A percentile compares a stretch with the other conserved stretches of the same genome.
These are phyloP conservation scores for Nematodospora valgi DNA, from an alignment of 805 yeast genomes.

Conservation along the genomic window DNA sequence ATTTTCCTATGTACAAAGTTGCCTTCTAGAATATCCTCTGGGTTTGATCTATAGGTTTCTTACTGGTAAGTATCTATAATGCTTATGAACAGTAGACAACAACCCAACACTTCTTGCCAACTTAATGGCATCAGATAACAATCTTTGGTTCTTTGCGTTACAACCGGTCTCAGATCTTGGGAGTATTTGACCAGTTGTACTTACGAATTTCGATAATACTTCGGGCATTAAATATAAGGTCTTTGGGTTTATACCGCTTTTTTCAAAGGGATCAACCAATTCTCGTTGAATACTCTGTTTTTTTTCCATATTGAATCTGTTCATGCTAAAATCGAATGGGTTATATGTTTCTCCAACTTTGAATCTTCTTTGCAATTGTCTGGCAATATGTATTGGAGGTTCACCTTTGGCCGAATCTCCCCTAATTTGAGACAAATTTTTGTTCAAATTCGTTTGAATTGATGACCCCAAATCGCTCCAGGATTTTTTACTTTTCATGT, in stretches of 20 bases:
- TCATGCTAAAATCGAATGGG: conserved; percentile 75
- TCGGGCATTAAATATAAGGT: conserved; percentile 73
- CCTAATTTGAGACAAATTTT: conserved; percentile 18
- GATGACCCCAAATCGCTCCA: conserved; percentile 20
- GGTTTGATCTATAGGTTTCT: conserved; percentile 33
- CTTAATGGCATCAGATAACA: conserved; percentile 71
- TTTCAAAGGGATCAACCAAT: conserved; percentile 37
- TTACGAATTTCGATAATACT: conserved; percentile 59
- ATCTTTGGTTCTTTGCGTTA: conserved; percentile 61
- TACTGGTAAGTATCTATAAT: conserved; percentile 43
- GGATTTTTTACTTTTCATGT: conserved; percentile 23
- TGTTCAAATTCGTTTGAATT: not conserved
- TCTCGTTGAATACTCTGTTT: conserved; percentile 16
- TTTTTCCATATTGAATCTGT: conserved; percentile 50
- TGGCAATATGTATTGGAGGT: conserved; percentile 33
- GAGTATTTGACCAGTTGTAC: conserved; percentile 71
- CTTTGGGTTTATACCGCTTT: conserved; percentile 59
- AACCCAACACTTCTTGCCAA: conserved; percentile 80
- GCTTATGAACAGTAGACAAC: conserved; percentile 70
- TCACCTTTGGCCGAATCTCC: conserved; percentile 19
- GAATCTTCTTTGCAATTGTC: conserved; percentile 43
- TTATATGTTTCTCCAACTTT: conserved; percentile 59
- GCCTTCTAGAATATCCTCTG: no score
- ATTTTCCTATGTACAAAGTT: no score
- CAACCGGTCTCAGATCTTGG: conserved; percentile 73